These are phyloP conservation scores for Leccinum pellstonianum DNA, from an alignment of 768 basidiomycete genomes.

Conservation along the genomic window DNA sequence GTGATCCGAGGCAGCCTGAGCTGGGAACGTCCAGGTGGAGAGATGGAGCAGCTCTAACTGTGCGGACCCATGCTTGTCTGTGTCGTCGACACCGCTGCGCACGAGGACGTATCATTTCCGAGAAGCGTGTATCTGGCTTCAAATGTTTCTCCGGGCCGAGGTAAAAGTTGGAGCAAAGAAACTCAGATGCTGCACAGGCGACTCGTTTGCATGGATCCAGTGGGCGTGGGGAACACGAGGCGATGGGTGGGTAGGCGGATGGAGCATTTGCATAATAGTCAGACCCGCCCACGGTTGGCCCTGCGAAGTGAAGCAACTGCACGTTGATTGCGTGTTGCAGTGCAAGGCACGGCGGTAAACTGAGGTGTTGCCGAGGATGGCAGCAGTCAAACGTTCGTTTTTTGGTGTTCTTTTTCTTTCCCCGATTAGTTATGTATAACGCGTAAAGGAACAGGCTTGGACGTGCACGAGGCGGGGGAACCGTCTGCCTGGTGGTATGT, in stretches of 20 bases:
- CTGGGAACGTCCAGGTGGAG: background rate
- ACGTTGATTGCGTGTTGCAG: background rate
- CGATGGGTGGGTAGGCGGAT: background rate
- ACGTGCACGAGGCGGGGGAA: constrained; percentile 1
- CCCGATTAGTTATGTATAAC: background rate
- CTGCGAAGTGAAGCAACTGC: background rate
- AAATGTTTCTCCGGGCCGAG: background rate
- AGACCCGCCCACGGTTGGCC: background rate
- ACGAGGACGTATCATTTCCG: background rate
- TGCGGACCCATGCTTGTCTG: background rate
- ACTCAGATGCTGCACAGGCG: constrained; percentile 6
- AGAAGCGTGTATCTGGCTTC: background rate
- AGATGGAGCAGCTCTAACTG: background rate
- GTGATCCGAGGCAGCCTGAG: background rate
- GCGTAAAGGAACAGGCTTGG: background rate
- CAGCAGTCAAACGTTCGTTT: background rate
- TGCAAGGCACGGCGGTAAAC: background rate
- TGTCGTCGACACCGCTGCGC: background rate
- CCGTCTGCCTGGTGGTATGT: background rate
- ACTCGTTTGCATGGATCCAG: constrained; percentile 1
- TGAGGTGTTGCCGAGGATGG: background rate
- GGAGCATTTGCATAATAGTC: background rate
- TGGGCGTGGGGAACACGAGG: constrained; percentile 26
- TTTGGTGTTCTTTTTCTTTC: background rate
- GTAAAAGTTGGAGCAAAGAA: constrained; percentile 17